phyloP scores from a whole-genome alignment of 768 basidiomycete species.

The Auricularia auricula-judae region DNA sequence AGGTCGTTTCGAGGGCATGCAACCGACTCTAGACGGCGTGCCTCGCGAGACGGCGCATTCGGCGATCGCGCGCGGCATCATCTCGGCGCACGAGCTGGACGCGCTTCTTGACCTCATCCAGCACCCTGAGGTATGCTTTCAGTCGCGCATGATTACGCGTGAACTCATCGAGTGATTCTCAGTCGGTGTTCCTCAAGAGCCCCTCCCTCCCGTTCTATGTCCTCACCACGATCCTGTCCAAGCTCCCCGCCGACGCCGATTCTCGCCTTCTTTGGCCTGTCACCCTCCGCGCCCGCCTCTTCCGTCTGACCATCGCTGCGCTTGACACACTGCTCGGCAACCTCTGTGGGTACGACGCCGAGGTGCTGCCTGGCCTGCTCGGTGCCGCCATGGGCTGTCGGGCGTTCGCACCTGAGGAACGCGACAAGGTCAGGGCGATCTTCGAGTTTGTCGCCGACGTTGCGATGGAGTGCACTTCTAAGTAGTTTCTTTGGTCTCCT shows the following conservation, averaged over 20 bases:
- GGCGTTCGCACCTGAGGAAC: background rate
- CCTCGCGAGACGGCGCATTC: conserved; percentile 44
- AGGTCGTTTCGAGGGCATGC: conserved; percentile 56
- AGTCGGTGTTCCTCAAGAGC: conserved; percentile 72
- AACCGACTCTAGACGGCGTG: conserved; percentile 55
- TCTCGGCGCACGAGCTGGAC: conserved; percentile 57
- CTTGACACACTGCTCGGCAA: background rate
- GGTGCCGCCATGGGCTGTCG: background rate
- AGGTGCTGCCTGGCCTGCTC: background rate
- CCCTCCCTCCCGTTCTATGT: conserved; percentile 72
- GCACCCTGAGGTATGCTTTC: conserved; percentile 39
- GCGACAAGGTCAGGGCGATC: background rate
- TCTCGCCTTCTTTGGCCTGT: background rate
- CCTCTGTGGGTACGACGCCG: background rate
- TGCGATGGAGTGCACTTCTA: background rate
- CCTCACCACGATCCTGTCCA: conserved; percentile 23
- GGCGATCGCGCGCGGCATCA: conserved; percentile 53
- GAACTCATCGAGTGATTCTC: conserved; percentile 27
- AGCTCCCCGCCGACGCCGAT: background rate
- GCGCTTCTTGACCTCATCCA: conserved; percentile 59
- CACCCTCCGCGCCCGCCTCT: background rate
- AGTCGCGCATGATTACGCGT: conserved; percentile 3
- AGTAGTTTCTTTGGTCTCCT: background rate
- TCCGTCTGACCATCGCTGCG: background rate
- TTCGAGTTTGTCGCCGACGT: background rate